phyloP scores from a whole-genome alignment of 495 filamentous ascomycete species.

The Lophium mytilinum region DNA sequence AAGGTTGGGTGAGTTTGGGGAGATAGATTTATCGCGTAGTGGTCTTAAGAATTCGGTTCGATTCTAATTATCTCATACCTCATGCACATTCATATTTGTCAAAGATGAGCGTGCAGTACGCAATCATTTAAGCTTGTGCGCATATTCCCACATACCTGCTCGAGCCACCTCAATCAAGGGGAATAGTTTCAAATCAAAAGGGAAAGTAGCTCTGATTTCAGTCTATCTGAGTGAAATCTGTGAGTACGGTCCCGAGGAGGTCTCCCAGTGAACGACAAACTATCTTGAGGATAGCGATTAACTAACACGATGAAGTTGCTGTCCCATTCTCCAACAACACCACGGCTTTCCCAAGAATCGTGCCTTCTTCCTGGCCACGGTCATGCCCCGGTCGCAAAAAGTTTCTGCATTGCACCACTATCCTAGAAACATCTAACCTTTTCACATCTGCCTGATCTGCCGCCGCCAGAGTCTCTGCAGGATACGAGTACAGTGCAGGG shows the following conservation, averaged over 20 bases:
- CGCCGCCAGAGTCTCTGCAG: not conserved
- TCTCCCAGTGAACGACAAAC: not conserved
- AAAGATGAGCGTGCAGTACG: too few relatives aligned
- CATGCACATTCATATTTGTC: too few relatives aligned
- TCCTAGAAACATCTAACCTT: not conserved
- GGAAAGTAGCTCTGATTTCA: too few relatives aligned
- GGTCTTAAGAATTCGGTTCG: too few relatives aligned
- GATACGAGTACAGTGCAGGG: not conserved
- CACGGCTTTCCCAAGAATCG: not conserved
- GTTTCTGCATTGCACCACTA: conserved; percentile 1
- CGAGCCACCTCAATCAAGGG: too few relatives aligned
- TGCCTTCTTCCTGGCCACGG: not conserved
- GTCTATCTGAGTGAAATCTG: too few relatives aligned
- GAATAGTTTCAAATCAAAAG: too few relatives aligned
- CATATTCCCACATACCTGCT: too few relatives aligned
- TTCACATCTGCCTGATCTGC: not conserved
- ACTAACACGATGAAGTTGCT: not conserved
- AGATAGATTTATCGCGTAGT: too few relatives aligned
- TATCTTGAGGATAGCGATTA: not conserved
- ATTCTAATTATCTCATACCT: too few relatives aligned
- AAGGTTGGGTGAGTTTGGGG: too few relatives aligned
- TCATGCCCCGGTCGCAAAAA: not conserved
- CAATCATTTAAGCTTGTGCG: too few relatives aligned
- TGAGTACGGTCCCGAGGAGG: not conserved
- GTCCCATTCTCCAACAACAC: not conserved